Conservation (phyloP, 441 rosid species). For the Jatropha podagrica region DNA sequence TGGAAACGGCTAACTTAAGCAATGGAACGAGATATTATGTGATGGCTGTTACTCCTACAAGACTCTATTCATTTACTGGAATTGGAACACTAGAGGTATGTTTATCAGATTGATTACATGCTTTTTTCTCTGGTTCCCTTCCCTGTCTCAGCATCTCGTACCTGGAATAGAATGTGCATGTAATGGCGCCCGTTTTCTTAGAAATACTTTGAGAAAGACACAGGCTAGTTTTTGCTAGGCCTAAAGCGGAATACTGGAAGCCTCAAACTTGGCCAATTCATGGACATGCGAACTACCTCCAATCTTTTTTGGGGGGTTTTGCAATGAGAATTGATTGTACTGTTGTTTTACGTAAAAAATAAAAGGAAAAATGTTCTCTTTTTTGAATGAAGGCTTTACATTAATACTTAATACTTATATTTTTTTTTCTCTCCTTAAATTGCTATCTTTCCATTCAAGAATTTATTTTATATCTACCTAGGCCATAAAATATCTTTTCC, state of each 20-base stretch:
- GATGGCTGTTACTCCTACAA: constrained; percentile 99
- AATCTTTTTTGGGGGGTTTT: background rate
- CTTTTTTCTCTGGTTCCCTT: no score
- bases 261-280: background rate
- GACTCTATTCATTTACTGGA: constrained; percentile 96
- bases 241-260: background rate
- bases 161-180: background rate
- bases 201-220: background rate
- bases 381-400: no score
- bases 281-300: background rate
- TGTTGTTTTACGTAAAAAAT: no score
- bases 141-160: background rate
- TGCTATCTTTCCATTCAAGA: no score
- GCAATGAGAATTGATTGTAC: no score
- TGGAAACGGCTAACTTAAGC: constrained; percentile 82
- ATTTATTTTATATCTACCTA: no score
- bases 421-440: no score
- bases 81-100: constrained; percentile 89
- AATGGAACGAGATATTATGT: constrained; percentile 87
- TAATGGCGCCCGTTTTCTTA: background rate
- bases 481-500: no score
- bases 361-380: no score
- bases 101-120: constrained; percentile 14
- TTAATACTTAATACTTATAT: no score
- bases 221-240: background rate